Conservation (phyloP, 176 grass and related monocot genomes). For the Themeda triandra region DNA sequence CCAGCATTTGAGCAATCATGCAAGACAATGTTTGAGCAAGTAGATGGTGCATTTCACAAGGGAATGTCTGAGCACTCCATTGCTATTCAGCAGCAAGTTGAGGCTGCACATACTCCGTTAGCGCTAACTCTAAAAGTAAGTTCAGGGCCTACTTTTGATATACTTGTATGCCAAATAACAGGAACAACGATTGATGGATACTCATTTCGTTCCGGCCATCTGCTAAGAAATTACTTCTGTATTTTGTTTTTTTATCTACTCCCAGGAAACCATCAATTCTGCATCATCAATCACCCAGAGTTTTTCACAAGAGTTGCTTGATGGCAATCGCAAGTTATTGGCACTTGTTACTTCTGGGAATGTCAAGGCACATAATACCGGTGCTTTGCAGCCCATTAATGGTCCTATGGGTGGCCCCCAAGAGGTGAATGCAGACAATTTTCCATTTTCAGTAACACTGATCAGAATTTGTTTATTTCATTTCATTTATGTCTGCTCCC, state of each 20-base stretch:
- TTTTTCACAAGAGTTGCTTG: slow-evolving; percentile 83
- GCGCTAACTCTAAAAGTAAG: slow-evolving; percentile 85
- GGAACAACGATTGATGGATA: slow-evolving; percentile 1
- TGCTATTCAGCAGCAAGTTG: slow-evolving; percentile 84
- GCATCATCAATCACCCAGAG: slow-evolving; percentile 82
- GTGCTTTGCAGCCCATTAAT: slow-evolving; percentile 59
- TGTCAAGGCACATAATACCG: slow-evolving; percentile 41
- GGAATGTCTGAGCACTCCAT: slow-evolving; percentile 89
- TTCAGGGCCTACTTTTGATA: background rate
- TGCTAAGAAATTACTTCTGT: slow-evolving; percentile 1
- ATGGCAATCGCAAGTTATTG: slow-evolving; percentile 77
- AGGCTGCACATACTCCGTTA: slow-evolving; percentile 79
- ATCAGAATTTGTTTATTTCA: background rate
- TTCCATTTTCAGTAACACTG: background rate
- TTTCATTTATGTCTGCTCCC: background rate
- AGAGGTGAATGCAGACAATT: slow-evolving; percentile 41
- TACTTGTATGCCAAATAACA: slow-evolving; percentile 17
- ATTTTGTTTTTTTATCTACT: background rate
- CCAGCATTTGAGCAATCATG: slow-evolving; percentile 92
- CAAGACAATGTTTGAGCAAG: slow-evolving; percentile 97
- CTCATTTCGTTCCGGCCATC: background rate
- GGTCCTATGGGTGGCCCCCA: slow-evolving; percentile 61
- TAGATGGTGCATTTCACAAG: slow-evolving; percentile 92
- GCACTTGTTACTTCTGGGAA: slow-evolving; percentile 73
- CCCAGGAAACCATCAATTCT: slow-evolving; percentile 80